Evolutionary conservation across 2,329 filamentous ascomycete genomes (phyloP).

Genomic region (Diaporthe sp.): DNA sequence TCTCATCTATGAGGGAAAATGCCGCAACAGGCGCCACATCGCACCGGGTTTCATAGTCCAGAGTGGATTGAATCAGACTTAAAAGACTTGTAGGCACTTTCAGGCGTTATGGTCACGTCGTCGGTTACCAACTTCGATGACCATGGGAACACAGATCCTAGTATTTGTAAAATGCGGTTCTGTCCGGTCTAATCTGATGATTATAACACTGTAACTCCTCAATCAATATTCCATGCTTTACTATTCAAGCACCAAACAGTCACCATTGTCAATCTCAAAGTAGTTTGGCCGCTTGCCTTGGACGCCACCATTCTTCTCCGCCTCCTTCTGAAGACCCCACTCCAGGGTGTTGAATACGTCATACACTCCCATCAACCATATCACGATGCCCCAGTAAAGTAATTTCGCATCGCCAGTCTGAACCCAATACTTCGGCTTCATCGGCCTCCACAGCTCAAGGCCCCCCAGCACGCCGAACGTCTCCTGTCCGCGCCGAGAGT

Average conservation of each 20-base stretch:
- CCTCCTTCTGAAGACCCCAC: not conserved
- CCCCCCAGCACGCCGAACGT: not conserved
- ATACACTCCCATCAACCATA: not conserved
- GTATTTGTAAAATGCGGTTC: not conserved
- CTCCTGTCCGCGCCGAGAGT: not conserved
- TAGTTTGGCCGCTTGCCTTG: not conserved
- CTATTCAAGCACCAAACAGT: not conserved
- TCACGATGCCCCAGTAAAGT: not conserved
- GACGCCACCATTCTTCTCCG: not conserved
- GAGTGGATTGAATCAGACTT: no score
- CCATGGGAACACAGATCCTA: no score
- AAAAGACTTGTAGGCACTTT: no score
- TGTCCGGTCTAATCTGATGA: not conserved
- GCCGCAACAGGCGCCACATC: no score
- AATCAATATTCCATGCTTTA: not conserved
- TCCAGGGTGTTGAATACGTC: not conserved
- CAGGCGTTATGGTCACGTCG: no score
- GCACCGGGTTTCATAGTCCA: no score
- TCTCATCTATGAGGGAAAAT: no score
- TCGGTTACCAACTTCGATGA: no score
- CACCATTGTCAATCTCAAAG: not conserved
- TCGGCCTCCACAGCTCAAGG: not conserved
- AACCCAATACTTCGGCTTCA: not conserved
- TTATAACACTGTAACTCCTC: not conserved
- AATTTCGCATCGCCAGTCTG: not conserved